Evolutionary conservation across 805 yeast species (phyloP).

Genomic region (Suhomyces vadensis): DNA sequence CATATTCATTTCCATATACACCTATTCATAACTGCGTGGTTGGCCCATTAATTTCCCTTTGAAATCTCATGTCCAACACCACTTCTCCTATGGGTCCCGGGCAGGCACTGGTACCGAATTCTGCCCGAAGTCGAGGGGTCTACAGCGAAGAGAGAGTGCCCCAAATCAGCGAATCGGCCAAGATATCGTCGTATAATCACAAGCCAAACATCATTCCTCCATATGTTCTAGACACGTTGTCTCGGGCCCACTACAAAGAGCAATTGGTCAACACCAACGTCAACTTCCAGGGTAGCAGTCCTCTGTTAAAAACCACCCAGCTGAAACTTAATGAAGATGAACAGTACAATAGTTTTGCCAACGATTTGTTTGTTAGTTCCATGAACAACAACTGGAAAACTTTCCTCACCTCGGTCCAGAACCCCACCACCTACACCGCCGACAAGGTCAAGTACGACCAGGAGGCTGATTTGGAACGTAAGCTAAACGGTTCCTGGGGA

Average conservation of each 20-base stretch:
- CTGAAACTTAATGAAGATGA: slow-evolving; percentile 24
- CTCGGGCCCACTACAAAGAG: slow-evolving; percentile 42
- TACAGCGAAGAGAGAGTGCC: slow-evolving; percentile 1
- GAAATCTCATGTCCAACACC: background rate
- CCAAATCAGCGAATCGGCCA: slow-evolving; percentile 11
- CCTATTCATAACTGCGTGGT: too few species aligned
- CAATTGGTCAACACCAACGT: slow-evolving; percentile 34
- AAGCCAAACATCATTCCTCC: slow-evolving; percentile 53
- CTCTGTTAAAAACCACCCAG: slow-evolving; percentile 9
- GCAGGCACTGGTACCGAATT: slow-evolving; percentile 1
- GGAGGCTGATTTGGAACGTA: slow-evolving; percentile 36
- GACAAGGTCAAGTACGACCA: slow-evolving; percentile 21
- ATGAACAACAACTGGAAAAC: slow-evolving; percentile 52
- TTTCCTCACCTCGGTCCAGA: slow-evolving; percentile 48
- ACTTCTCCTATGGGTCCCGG: background rate
- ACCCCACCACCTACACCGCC: slow-evolving; percentile 40
- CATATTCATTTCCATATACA: too few species aligned
- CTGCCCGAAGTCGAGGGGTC: slow-evolving; percentile 1
- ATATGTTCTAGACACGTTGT: slow-evolving; percentile 60
- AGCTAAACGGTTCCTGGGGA: slow-evolving; percentile 58
- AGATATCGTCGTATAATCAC: slow-evolving; percentile 35
- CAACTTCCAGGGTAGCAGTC: slow-evolving; percentile 17
- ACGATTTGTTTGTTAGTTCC: slow-evolving; percentile 39
- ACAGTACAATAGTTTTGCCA: slow-evolving; percentile 35
- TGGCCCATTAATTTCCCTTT: too few species aligned